These are phyloP conservation scores for Saturnispora mendoncae DNA, from an alignment of 805 yeast species.

Conservation along the genomic window DNA sequence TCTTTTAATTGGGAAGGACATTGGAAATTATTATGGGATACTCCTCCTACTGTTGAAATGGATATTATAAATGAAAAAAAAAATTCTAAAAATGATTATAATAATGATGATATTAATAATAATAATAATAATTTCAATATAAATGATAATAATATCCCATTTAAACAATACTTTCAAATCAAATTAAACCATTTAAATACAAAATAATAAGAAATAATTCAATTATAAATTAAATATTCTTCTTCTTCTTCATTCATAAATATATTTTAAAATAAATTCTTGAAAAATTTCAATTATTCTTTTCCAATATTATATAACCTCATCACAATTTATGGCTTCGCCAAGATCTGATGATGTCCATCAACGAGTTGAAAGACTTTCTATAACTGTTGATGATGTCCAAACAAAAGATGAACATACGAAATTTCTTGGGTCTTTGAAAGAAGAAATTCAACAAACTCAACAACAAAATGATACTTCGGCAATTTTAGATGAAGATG, in stretches of 20 bases:
- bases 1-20: slow-evolving; percentile 2
- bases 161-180: background rate
- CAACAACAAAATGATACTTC: background rate
- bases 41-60: too few species aligned
- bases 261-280: too few species aligned
- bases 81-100: too few species aligned
- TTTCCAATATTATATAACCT: too few species aligned
- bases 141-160: too few species aligned
- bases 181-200: background rate
- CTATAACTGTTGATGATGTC: slow-evolving; percentile 20
- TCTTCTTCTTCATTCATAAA: background rate
- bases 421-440: slow-evolving; percentile 14
- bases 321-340: slow-evolving; percentile 6
- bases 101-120: too few species aligned
- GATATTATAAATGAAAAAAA: too few species aligned
- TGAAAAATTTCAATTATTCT: too few species aligned
- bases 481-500: slow-evolving; percentile 20
- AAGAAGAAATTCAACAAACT: background rate
- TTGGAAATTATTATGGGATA: too few species aligned
- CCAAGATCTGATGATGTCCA: slow-evolving; percentile 13
- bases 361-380: slow-evolving; percentile 24
- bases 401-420: slow-evolving; percentile 14
- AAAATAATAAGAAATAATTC: too few species aligned
- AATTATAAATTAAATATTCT: too few species aligned
- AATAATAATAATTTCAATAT: too few species aligned